phyloP scores from a whole-genome alignment of 257 asterid species.

The Paulownia fortunei region DNA sequence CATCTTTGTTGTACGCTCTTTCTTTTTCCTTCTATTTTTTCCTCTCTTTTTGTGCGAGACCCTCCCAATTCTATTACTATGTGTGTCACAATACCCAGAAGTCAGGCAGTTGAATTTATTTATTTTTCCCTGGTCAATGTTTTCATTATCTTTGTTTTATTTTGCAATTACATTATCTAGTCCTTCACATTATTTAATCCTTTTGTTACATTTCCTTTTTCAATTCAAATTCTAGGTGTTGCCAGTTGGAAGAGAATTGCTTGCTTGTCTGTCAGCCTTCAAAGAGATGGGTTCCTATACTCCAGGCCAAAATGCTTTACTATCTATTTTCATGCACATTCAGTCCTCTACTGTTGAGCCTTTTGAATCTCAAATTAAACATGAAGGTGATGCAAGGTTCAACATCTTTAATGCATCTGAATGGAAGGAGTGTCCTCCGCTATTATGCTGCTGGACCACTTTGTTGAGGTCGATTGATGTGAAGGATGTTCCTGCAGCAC shows the following conservation, averaged over 20 bases:
- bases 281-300: slow-evolving; percentile 54
- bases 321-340: slow-evolving; percentile 40
- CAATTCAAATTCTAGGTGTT: slow-evolving; percentile 47
- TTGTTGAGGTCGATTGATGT: slow-evolving; percentile 58
- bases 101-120: neutral
- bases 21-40: neutral
- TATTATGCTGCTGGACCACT: slow-evolving; percentile 75
- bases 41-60: neutral
- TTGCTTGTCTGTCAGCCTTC: no score
- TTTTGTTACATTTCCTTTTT: neutral
- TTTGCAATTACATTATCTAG: slow-evolving; percentile 5
- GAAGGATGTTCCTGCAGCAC: slow-evolving; percentile 48
- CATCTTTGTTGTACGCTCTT: neutral
- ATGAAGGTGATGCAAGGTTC: slow-evolving; percentile 42
- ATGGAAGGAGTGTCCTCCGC: slow-evolving; percentile 64
- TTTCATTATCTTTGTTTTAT: slow-evolving; percentile 13
- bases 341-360: slow-evolving; percentile 43
- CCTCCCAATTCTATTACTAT: neutral
- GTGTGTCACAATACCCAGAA: neutral
- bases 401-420: slow-evolving; percentile 38
- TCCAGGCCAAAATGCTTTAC: slow-evolving; percentile 56
- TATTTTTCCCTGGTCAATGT: neutral
- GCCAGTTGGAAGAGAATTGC: slow-evolving; percentile 68
- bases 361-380: slow-evolving; percentile 41
- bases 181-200: neutral